A percentile compares a stretch with the other conserved stretches of the same genome.
Conservation (phyloP, 208 protist genomes). For the Trypanosoma cruzi region DNA sequence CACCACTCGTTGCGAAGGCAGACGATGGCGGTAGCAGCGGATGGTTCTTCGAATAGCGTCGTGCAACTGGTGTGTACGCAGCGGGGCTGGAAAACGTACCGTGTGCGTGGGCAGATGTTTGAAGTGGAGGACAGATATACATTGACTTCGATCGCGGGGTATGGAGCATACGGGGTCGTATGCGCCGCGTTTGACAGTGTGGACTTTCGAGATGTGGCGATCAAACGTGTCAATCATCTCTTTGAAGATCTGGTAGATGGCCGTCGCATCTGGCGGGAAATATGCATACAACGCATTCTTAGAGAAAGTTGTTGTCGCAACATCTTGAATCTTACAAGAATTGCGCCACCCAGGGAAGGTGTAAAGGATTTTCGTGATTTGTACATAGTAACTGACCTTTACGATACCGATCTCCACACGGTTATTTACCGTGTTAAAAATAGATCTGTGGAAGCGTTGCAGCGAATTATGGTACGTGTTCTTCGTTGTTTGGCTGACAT, state of each 20-base stretch:
- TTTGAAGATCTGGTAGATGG: conserved; percentile 96
- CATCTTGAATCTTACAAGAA: conserved; percentile 78
- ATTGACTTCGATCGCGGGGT: conserved; percentile 78
- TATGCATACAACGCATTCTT: conserved; percentile 94
- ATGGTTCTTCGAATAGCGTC: conserved; percentile 22
- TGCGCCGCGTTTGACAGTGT: conserved; percentile 80
- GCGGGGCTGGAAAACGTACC: conserved; percentile 88
- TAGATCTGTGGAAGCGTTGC: conserved; percentile 75
- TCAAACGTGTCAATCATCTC: conserved; percentile 97
- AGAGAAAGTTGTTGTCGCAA: conserved; percentile 93
- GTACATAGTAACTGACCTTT: conserved; percentile 91
- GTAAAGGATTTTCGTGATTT: conserved; percentile 83
- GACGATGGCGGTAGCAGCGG: not conserved
- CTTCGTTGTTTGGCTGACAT: conserved; percentile 95
- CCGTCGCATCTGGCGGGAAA: conserved; percentile 97
- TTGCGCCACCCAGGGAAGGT: conserved; percentile 69
- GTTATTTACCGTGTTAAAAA: conserved; percentile 62
- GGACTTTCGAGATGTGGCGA: conserved; percentile 93
- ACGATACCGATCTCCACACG: conserved; percentile 95
- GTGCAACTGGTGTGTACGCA: conserved; percentile 78
- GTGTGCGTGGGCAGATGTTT: conserved; percentile 84
- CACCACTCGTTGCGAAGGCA: not conserved
- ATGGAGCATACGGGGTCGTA: conserved; percentile 92
- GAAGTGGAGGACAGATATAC: conserved; percentile 91
- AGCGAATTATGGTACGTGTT: conserved; percentile 96